phyloP scores from a whole-genome alignment of 2,329 filamentous ascomycete genomes.

The Cladophialophora exuberans region DNA sequence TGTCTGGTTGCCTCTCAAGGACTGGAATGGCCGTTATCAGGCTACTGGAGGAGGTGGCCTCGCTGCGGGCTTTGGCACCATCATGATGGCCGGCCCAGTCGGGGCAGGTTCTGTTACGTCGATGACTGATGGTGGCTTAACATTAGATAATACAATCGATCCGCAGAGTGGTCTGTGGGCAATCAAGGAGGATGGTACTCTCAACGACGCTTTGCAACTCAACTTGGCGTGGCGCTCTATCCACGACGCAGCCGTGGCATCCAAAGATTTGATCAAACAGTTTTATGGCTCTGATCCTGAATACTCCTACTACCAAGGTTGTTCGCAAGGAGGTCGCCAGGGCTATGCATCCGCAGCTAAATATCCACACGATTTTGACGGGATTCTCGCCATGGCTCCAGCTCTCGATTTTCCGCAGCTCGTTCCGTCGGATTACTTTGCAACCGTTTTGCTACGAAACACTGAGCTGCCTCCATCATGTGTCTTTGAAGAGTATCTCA shows the following conservation, averaged over 20 bases:
- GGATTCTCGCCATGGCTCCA: slow-evolving; percentile 36
- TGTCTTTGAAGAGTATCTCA: slow-evolving; percentile 42
- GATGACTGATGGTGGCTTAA: slow-evolving; percentile 30
- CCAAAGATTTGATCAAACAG: slow-evolving; percentile 20
- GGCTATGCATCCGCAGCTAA: slow-evolving; percentile 52
- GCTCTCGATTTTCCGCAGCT: slow-evolving; percentile 32
- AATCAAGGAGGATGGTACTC: slow-evolving; percentile 35
- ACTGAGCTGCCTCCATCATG: slow-evolving; percentile 33
- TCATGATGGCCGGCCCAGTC: slow-evolving; percentile 24
- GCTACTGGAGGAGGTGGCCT: slow-evolving; percentile 45
- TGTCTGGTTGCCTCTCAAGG: slow-evolving; percentile 28
- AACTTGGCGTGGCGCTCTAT: slow-evolving; percentile 41
- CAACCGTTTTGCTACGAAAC: slow-evolving; percentile 35
- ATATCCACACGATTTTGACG: slow-evolving; percentile 35
- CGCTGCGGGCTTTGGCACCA: slow-evolving; percentile 12
- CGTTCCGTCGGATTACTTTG: slow-evolving; percentile 36
- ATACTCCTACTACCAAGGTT: slow-evolving; percentile 58
- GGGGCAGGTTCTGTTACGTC: slow-evolving; percentile 27
- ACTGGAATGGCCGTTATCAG: slow-evolving; percentile 46
- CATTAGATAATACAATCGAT: slow-evolving; percentile 16
- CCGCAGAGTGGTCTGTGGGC: slow-evolving; percentile 19
- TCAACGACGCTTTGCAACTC: slow-evolving; percentile 39
- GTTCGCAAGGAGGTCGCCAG: slow-evolving; percentile 63
- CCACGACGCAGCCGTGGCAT: slow-evolving; percentile 41
- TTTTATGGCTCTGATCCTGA: slow-evolving; percentile 21